Percentiles rank a stretch among this genome's conserved stretches.
phyloP scores from a whole-genome alignment of 805 yeast species.

The Candida multigemmis region DNA sequence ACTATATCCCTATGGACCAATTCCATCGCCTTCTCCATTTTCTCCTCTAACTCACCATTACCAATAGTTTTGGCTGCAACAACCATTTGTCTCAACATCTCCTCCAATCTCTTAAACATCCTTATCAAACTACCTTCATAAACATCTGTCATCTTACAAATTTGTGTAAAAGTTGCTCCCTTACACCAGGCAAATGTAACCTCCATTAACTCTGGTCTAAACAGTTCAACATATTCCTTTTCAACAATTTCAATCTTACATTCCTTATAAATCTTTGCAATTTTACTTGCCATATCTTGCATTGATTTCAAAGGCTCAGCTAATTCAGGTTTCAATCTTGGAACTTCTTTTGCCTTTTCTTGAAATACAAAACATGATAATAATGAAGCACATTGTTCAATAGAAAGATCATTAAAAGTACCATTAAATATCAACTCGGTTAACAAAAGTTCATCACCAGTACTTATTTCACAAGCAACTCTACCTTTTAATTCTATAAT shows the following conservation, averaged over 20 bases:
- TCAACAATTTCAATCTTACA: slow-evolving; percentile 85
- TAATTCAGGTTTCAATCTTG: slow-evolving; percentile 78
- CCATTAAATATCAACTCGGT: slow-evolving; percentile 95
- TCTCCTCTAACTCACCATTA: slow-evolving; percentile 72
- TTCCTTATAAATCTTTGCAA: slow-evolving; percentile 85
- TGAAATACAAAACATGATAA: slow-evolving; percentile 95
- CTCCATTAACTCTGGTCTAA: slow-evolving; percentile 92
- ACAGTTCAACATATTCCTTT: slow-evolving; percentile 85
- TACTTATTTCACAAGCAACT: slow-evolving; percentile 93
- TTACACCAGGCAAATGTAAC: slow-evolving; percentile 95
- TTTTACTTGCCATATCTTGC: slow-evolving; percentile 84
- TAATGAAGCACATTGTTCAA: slow-evolving; percentile 89
- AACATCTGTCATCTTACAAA: slow-evolving; percentile 97
- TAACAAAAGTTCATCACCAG: slow-evolving; percentile 77
- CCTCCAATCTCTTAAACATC: slow-evolving; percentile 91
- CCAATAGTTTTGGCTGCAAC: slow-evolving; percentile 94
- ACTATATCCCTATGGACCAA: slow-evolving; percentile 93
- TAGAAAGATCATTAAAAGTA: slow-evolving; percentile 77
- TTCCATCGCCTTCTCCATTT: slow-evolving; percentile 80
- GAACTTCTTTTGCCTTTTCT: slow-evolving; percentile 84
- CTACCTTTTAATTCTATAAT: slow-evolving; percentile 94
- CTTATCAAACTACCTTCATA: slow-evolving; percentile 95
- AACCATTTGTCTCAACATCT: slow-evolving; percentile 80
- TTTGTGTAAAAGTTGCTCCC: slow-evolving; percentile 93
- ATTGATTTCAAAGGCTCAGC: slow-evolving; percentile 86